Conservation (phyloP, 495 filamentous ascomycete species). For the Staphylotrichum longicolle region DNA sequence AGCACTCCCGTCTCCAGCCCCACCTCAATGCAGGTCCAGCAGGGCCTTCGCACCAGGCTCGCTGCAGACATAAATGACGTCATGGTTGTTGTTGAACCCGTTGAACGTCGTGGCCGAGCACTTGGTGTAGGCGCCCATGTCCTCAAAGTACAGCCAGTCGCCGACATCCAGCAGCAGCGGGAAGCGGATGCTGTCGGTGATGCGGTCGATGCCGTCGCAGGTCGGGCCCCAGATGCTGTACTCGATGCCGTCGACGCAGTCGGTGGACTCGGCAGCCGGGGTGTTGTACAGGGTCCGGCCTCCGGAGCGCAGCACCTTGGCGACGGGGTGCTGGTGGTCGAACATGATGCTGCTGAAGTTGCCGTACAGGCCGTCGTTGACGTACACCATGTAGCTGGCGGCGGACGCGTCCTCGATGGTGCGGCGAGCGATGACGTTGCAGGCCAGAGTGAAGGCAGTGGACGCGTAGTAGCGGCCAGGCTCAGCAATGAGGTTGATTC, state of each 20-base stretch:
- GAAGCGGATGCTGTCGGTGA: conserved; percentile 72
- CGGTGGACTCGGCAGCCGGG: conserved; percentile 34
- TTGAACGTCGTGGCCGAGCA: conserved; percentile 98
- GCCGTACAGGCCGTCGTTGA: conserved; percentile 96
- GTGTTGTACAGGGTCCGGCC: conserved; percentile 52
- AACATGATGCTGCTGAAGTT: conserved; percentile 99
- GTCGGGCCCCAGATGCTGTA: conserved; percentile 99
- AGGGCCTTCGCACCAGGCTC: conserved; percentile 82
- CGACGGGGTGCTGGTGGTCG: conserved; percentile 89
- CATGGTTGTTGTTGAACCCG: conserved; percentile 89
- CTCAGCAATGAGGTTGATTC: conserved; percentile 87
- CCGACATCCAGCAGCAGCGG: conserved; percentile 75
- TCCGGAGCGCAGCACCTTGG: conserved; percentile 69
- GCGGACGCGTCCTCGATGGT: conserved; percentile 58
- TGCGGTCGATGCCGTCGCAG: conserved; percentile 95
- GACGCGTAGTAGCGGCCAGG: conserved; percentile 94
- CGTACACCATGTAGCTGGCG: conserved; percentile 87
- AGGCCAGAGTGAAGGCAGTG: conserved; percentile 87
- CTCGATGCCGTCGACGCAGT: conserved; percentile 45
- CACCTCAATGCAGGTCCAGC: conserved; percentile 43
- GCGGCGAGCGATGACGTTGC: conserved; percentile 93
- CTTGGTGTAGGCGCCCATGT: conserved; percentile 98
- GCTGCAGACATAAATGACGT: conserved; percentile 90
- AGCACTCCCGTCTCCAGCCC: background rate
- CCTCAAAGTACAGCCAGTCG: conserved; percentile 97